A percentile compares a stretch with the other conserved stretches of the same genome.
These are phyloP conservation scores for Alternaria panax DNA, from an alignment of 2,329 filamentous ascomycete genomes.

Conservation along the genomic window DNA sequence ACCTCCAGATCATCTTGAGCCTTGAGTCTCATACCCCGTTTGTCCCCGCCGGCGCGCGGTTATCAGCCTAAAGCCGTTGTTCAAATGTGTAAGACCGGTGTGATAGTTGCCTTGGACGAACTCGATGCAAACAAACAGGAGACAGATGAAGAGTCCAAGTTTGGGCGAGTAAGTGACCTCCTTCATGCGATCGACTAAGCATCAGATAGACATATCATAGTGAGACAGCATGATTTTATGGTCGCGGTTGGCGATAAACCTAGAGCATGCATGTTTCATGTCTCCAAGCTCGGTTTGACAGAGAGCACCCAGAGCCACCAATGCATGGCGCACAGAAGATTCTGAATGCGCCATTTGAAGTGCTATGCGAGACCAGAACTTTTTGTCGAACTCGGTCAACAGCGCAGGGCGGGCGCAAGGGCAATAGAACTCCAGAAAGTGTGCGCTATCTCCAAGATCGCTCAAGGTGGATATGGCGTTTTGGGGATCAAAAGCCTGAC, in stretches of 20 bases:
- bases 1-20: slow-evolving; percentile 20
- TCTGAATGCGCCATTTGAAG: slow-evolving; percentile 54
- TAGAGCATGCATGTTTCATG: slow-evolving; percentile 27
- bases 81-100: slow-evolving; percentile 53
- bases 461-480: slow-evolving; percentile 14
- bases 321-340: slow-evolving; percentile 53
- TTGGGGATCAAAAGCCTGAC: slow-evolving; percentile 7
- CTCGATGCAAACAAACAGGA: slow-evolving; percentile 56
- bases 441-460: slow-evolving; percentile 24
- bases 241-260: slow-evolving; percentile 10
- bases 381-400: slow-evolving; percentile 40
- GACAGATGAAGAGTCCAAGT: slow-evolving; percentile 53
- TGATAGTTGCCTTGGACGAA: slow-evolving; percentile 53
- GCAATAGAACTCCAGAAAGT: slow-evolving; percentile 53
- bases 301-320: slow-evolving; percentile 53
- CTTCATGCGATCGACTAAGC: slow-evolving; percentile 43
- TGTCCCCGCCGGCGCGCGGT: neutral
- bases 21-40: slow-evolving; percentile 3
- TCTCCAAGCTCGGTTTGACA: slow-evolving; percentile 31
- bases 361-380: slow-evolving; percentile 54
- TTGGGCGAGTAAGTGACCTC: slow-evolving; percentile 43
- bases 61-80: slow-evolving; percentile 49
- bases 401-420: slow-evolving; percentile 48
- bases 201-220: slow-evolving; percentile 53
- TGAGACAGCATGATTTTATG: slow-evolving; percentile 47